Base-by-base conservation (phyloP, 441 rosid genomes). In the Adansonia grandidieri region DNA sequence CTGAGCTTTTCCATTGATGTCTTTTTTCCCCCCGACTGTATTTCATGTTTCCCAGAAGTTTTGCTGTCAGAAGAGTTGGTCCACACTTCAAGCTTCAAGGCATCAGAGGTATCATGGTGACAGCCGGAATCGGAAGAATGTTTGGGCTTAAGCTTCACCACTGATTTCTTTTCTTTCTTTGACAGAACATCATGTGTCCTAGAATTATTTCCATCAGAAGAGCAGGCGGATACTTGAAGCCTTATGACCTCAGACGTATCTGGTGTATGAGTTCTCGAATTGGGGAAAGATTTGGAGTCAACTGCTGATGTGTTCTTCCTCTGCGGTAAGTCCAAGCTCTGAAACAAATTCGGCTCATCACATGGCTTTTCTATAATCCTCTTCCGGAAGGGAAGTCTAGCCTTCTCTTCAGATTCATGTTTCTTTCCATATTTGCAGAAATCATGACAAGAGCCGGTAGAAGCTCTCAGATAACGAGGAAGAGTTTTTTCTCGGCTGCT, bases 391-490 rank as follows among this genome's bases (percentile, higher is more conserved):
- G 83, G 81, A 73, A 6, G 79, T 51, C 85, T 83, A 73, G 88
- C 80, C 77, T 88, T 84, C 70, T 83, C 83, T 82, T 90, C 86
- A 45, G 70, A 64, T 60, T 50, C 91, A 73, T 91, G 87, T 60
- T 82, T 85, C 76, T 71, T 86, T 70, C 98, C 98, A 63, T 82
- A 90, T 82, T 96, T 96, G 84, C 99, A 96, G 40, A 79, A 81
- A 82, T 96, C 98, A 70, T 94, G 98, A 82, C 99, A 92, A 9
- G 99, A 94, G 78, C 90, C 92, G 50, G 88, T 86, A 10, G 97
- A 85, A 85, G 93, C 92, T 80, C 90, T 88, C 75, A 94, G 95
- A 75, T 96, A 91, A 64, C 80, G 86, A 61, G 98, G 93, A 75
- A 88, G 54, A 75, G 79, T 17, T 1, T 84, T 88, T 66, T 86